Base-by-base conservation (phyloP, 352 stramenopile species). In the Phytophthora palmivora region DNA sequence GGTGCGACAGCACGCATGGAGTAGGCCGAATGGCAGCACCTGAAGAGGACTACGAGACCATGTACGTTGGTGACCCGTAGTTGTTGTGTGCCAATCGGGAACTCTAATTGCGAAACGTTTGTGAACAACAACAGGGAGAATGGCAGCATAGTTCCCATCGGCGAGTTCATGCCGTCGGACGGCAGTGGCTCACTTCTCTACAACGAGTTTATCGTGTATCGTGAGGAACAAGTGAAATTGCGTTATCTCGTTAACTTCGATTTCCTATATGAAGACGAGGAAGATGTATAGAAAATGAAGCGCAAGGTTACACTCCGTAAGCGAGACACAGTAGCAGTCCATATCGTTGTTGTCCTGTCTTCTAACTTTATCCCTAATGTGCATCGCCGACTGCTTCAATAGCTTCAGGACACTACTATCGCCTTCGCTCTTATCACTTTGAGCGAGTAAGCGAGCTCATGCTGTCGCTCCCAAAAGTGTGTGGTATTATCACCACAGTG, bases 201-300 rank as follows among this genome's bases (percentile, higher is more conserved):
- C 72, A 91, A 90, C 54, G 83, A 92, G 49, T 92, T 82, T 47
- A 80, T 92, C 41, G 83, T 92, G 19, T 92, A 90, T 54, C 77
- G 79, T 4, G 63, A 73, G 19, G 80, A 90, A 39, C 83, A 92
- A 71, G 81, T 90, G 26, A 74, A 74, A 39, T 60, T 91, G 53
- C 79, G 79, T 7, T 88, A 91, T 53, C 59, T 88, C n/a, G 70
- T 91, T 24, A 63, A 67, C 1, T 51, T 85, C 12, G 76, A 84
- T 38, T 88, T 88, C 24, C 37, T 74, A 2, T 87, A 79, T 53
- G 72, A 80, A 46, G 55, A 67, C 15, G 68, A 63, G 10, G 63
- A 70, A 14, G 51, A 64, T 12, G 45, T 24, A 30, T 53, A 63
- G 44, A 60, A 26, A 2, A 43, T 22, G n/a, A 34, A 56, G 18